Base-by-base conservation (phyloP, 345 rosid genomes). In the Arabis hirsuta region DNA sequence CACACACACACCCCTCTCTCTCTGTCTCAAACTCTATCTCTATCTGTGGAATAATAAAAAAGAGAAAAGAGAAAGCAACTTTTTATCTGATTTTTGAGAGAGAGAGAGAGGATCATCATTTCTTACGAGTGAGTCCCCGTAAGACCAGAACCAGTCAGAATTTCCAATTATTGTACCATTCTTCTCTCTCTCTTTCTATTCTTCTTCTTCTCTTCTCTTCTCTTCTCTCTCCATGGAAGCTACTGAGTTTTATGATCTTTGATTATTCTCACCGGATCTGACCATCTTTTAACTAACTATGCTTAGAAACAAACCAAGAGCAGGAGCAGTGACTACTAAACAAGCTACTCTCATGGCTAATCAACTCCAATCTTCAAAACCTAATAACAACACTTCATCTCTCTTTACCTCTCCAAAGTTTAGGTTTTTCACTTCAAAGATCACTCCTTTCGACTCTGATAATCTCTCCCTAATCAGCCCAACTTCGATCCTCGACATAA, bases 341-440 rank as follows among this genome's bases (percentile, higher is more conserved):
- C 92, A 88, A 76, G 58, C 80, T 1, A 70, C 72, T 75, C 73
- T 85, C 61, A 86, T 86, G 90, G 82, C 86, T 68, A 86, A 89
- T 79, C 85, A 82, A 44, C 67, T 80, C 36, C 81, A 73, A 24
- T 55, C 83, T 55, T 56, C 84, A 0, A 65, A 83, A 54, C 48
- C 46, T 45, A 73, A 74, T 11, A 74, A 43, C 20, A 38, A 79
- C 39, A 16, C 73, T 4, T 55, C 80, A 45, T 70, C 50, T 53
- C 81, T 85, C 74, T 80, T 88, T 27, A 79, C 36, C 57, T 83
- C 94, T 61, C 83, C 84, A 19, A 79, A 82, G 65, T 85, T 86
- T 71, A 83, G 78, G 73, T 85, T 82, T 78, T 82, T 88, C 42
- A 71, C 85, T 31, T 55, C 81, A 5, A 83, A 80, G 67, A 62